phyloP scores from a whole-genome alignment of 1,139 yeast species.

The Yamadazyma sp. region DNA sequence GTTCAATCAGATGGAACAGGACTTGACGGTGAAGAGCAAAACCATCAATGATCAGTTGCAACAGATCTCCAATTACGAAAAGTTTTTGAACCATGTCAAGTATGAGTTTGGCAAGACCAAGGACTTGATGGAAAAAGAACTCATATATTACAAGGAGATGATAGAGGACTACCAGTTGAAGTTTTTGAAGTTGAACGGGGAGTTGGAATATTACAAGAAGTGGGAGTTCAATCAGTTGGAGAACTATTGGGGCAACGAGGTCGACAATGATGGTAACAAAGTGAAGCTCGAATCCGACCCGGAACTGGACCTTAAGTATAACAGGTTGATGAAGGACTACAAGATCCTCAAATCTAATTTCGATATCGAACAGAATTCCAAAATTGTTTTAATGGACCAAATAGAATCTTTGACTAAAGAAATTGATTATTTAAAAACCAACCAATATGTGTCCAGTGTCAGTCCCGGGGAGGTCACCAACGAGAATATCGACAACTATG shows the following conservation, averaged over 20 bases:
- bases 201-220: slow-evolving; percentile 21
- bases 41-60: slow-evolving; percentile 18
- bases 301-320: slow-evolving; percentile 25
- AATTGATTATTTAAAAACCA: slow-evolving; percentile 26
- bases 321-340: slow-evolving; percentile 35
- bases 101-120: slow-evolving; percentile 22
- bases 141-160: slow-evolving; percentile 31
- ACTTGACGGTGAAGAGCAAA: slow-evolving; percentile 15
- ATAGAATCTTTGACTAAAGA: slow-evolving; percentile 49
- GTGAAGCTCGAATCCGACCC: slow-evolving; percentile 8
- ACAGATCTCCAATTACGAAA: slow-evolving; percentile 18
- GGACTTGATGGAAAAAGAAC: slow-evolving; percentile 31
- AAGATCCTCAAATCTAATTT: slow-evolving; percentile 41
- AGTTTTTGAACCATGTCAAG: slow-evolving; percentile 15
- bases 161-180: slow-evolving; percentile 32
- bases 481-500: slow-evolving; percentile 8
- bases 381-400: slow-evolving; percentile 54
- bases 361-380: slow-evolving; percentile 51
- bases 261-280: neutral
- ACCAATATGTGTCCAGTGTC: slow-evolving; percentile 12
- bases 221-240: slow-evolving; percentile 16
- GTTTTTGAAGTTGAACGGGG: slow-evolving; percentile 25
- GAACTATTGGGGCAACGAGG: slow-evolving; percentile 5
- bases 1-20: slow-evolving; percentile 17
- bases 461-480: slow-evolving; percentile 1